Base-by-base conservation (phyloP, 345 rosid species). In the Euphorbia tirucalli region DNA sequence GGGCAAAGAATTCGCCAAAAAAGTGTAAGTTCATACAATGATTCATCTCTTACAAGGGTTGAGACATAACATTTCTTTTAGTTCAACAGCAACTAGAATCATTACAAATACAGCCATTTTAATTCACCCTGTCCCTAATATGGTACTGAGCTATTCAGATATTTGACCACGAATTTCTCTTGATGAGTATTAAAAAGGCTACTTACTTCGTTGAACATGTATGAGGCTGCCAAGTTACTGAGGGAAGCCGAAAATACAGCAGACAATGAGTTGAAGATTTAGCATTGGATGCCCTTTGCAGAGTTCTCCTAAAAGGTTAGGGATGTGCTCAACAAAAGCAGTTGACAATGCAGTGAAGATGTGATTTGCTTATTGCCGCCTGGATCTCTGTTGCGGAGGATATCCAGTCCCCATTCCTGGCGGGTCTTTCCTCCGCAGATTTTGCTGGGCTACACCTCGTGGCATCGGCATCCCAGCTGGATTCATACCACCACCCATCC, bases 401-500 rank as follows among this genome's bases (percentile, higher is more conserved):
- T 92, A 92, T 71, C 96, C 95, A 13, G 91, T 75, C 71, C 94
- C 94, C 86, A 85, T 83, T 74, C 92, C 93, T 14, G 78, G 78
- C 1, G 92, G 89, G 63, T 92, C 98, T 76, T 89, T 94, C 83
- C 97, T 87, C 78, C 92, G 88, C 61, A 93, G 71, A 79, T 91
- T 93, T 11, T 87, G 76, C 75, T 89, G 96, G 25, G 81, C 80
- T 63, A 92, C 87, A 11, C 93, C 90, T 25, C 93, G 86, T 75
- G 85, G 90, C 90, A 92, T 69, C 1, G 97, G 87, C 54, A 92
- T 83, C 79, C 82, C 84, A 56, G 87, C 85, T 0, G 96, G 89
- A 81, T 92, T 95, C 84, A 95, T 87, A 61, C 92, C 97, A 10
- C 84, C 85, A 31, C 83, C 93, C 55, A 85, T 85, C 71, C 82